A percentile compares a stretch with the other conserved stretches of the same genome.
Evolutionary conservation across 2,329 filamentous ascomycete genomes (phyloP).

Genomic region (Aquanectria penicillioides): DNA sequence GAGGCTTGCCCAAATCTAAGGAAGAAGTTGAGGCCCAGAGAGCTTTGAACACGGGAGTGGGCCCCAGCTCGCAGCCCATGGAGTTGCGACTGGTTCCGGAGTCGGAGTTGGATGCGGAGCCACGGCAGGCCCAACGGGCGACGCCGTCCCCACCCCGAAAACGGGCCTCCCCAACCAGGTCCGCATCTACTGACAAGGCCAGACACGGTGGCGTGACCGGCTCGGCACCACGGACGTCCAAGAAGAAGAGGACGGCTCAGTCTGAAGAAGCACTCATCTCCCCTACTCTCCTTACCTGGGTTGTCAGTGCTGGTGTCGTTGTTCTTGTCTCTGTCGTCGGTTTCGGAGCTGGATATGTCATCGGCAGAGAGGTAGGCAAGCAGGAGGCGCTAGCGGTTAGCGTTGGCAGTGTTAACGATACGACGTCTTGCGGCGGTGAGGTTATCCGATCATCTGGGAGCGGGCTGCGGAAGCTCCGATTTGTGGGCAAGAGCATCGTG

Average conservation of each 20-base stretch:
- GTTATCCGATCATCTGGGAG: conserved; percentile 62
- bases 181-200: conserved; percentile 53
- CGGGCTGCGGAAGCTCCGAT: conserved; percentile 63
- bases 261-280: conserved; percentile 58
- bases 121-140: conserved; percentile 34
- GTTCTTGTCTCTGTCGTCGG: conserved; percentile 75
- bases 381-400: conserved; percentile 62
- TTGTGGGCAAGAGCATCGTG: conserved; percentile 60
- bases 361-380: conserved; percentile 72
- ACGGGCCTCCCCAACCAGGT: conserved; percentile 43
- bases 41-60: conserved; percentile 49
- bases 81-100: conserved; percentile 69
- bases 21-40: conserved; percentile 54
- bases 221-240: conserved; percentile 58
- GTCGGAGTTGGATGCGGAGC: conserved; percentile 63
- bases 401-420: conserved; percentile 54
- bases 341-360: conserved; percentile 75
- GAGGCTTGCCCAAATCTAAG: conserved; percentile 77
- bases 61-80: conserved; percentile 63
- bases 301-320: conserved; percentile 73
- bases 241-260: conserved; percentile 67
- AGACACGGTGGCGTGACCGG: conserved; percentile 59
- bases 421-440: conserved; percentile 62
- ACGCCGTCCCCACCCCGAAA: conserved; percentile 38
- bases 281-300: conserved; percentile 71